Evolutionary conservation across 495 filamentous ascomycete species (phyloP).

Genomic region (Chaetomium tenue): DNA sequence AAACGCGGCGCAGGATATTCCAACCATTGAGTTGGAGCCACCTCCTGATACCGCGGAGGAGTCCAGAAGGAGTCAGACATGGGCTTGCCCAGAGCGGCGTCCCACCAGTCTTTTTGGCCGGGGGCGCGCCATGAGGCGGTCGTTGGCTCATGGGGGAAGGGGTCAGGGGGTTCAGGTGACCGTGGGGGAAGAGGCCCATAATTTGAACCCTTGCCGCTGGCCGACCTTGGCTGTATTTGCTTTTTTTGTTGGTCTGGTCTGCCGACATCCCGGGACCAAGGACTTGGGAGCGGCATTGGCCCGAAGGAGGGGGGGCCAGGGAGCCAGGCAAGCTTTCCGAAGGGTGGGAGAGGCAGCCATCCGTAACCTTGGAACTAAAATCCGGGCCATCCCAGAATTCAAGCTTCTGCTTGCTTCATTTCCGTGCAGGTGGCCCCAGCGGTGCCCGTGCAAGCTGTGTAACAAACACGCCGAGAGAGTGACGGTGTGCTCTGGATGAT

Average conservation of each 20-base stretch:
- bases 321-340: not conserved
- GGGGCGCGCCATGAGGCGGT: conserved; percentile 8
- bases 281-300: not conserved
- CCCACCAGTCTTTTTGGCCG: not conserved
- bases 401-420: not conserved
- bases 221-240: not conserved
- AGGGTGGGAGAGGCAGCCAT: not conserved
- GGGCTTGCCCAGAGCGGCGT: not conserved
- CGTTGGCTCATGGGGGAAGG: not conserved
- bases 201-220: conserved; percentile 8
- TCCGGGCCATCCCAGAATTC: not conserved
- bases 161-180: conserved; percentile 1
- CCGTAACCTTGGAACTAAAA: no score
- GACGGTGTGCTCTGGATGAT: not conserved
- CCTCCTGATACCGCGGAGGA: not conserved
- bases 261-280: not conserved
- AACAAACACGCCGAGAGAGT: not conserved
- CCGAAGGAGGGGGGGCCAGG: not conserved
- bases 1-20: not conserved
- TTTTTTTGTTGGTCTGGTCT: not conserved
- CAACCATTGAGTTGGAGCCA: not conserved
- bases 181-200: not conserved
- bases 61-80: not conserved
- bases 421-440: not conserved
- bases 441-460: not conserved